These are phyloP conservation scores for Phaffia tasmanica DNA, from an alignment of 768 basidiomycete species.

Conservation along the genomic window DNA sequence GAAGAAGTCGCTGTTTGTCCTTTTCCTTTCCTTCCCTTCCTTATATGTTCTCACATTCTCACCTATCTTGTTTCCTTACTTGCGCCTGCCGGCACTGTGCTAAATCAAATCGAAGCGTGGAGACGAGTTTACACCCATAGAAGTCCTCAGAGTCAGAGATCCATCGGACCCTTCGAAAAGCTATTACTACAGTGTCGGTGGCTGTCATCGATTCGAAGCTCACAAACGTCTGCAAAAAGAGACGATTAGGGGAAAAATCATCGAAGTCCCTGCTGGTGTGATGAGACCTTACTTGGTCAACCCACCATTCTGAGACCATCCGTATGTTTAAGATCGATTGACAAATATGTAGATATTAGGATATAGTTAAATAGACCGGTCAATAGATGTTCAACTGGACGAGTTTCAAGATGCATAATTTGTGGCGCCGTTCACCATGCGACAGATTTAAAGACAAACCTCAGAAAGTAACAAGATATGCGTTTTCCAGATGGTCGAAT, in stretches of 20 bases:
- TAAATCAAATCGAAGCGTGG: constrained; percentile 29
- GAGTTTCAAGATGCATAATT: no score
- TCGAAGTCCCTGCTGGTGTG: constrained; percentile 36
- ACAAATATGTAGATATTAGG: no score
- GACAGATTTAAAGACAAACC: no score
- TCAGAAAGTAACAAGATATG: no score
- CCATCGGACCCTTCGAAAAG: constrained; percentile 15
- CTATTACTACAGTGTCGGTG: constrained; percentile 38
- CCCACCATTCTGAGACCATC: constrained; percentile 33
- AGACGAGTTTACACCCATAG: constrained; percentile 38
- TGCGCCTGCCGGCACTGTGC: not conserved
- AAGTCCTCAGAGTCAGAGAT: constrained; percentile 34
- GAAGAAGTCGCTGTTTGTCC: constrained; percentile 35
- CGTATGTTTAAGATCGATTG: no score
- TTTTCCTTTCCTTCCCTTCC: not conserved
- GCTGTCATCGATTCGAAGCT: constrained; percentile 39
- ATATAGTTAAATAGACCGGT: no score
- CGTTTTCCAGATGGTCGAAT: no score
- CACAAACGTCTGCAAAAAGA: constrained; percentile 35
- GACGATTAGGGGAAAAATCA: constrained; percentile 36
- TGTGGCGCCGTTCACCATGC: no score
- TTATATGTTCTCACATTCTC: not conserved
- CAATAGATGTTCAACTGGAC: no score
- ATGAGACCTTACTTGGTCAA: constrained; percentile 36
- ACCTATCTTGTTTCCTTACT: not conserved